Conservation (phyloP, 1,139 yeast species). For the Lodderomyces orthopsilosis region DNA sequence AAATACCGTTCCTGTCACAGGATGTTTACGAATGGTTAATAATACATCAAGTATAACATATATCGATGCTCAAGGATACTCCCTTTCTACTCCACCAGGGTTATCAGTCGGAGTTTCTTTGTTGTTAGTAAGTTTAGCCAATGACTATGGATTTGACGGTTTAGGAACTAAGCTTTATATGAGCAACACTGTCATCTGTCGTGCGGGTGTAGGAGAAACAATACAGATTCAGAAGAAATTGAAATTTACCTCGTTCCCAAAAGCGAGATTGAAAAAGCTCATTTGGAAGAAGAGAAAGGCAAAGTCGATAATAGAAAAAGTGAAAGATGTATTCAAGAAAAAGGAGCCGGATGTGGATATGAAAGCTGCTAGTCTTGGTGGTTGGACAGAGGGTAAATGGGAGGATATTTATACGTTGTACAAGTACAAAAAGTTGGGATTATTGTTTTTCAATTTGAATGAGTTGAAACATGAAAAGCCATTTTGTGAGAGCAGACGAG, state of each 20-base stretch:
- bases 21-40: constrained; percentile 10
- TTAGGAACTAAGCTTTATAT: constrained; percentile 5
- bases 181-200: constrained; percentile 10
- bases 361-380: neutral
- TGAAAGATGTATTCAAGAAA: neutral
- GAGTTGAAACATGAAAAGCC: constrained; percentile 10
- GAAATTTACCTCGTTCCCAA: constrained; percentile 9
- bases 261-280: constrained; percentile 9
- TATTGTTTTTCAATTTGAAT: constrained; percentile 12
- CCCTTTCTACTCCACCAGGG: constrained; percentile 10
- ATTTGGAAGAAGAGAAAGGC: constrained; percentile 6
- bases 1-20: constrained; percentile 8
- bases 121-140: constrained; percentile 7
- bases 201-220: constrained; percentile 6
- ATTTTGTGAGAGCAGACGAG: constrained; percentile 14
- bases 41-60: constrained; percentile 8
- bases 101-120: constrained; percentile 7
- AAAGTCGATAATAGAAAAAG: neutral
- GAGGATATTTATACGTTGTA: constrained; percentile 7
- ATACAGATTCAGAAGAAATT: constrained; percentile 11
- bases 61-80: constrained; percentile 3
- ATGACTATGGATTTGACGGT: constrained; percentile 12
- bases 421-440: constrained; percentile 11
- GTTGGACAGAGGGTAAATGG: constrained; percentile 9
- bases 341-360: neutral